Base-by-base conservation (phyloP, 2,329 filamentous ascomycete species). In the Cladosporium sp. region DNA sequence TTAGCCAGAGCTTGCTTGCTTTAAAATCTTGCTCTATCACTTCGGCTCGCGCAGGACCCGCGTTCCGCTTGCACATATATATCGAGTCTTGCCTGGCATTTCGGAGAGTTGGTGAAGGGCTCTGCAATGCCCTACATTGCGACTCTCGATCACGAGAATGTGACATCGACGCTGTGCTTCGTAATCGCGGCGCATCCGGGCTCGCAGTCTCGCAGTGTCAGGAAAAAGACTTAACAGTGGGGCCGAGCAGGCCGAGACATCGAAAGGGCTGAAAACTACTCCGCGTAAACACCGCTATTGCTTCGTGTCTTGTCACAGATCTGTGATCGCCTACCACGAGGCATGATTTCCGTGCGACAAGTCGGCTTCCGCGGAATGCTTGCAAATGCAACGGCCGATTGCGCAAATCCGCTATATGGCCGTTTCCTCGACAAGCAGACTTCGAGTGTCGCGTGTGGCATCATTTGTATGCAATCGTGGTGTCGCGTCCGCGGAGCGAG, bases 241-340 rank as follows among this genome's bases (percentile, higher is more conserved):
- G 60, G 60, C 60, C 58, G 60, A 56, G 16, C 18, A 39, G 60
- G 30, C 56, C 56, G 56, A 58, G 56, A 58, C 56, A 58, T 39
- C 16, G n/a, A 21, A 46, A 56, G 49, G 36, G 48, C 34, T 51
- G 51, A 56, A 26, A 16, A 30, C 39, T 26, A 61, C 58, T 61
- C 58, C 58, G 58, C 58, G 49, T n/a, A 61, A 49, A 36, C 58
- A 61, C 43, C 58, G 46, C 46, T 25, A n/a, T 43, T 21, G 32
- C 57, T 46, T 46, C 39, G 39, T n/a, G 39, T 46, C 39, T 46
- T 46, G 25, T 54, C 57, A 46, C 57, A 39, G 18, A 59, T 59
- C 57, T 59, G 26, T 46, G 58, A 61, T 61, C 46, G 26, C 28
- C 2, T 14, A 26, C 43, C 28, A 51, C 6, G 39, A 59, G 28